Conservation (phyloP, 2,329 filamentous ascomycete species). For the Calonectria hongkongensis region DNA sequence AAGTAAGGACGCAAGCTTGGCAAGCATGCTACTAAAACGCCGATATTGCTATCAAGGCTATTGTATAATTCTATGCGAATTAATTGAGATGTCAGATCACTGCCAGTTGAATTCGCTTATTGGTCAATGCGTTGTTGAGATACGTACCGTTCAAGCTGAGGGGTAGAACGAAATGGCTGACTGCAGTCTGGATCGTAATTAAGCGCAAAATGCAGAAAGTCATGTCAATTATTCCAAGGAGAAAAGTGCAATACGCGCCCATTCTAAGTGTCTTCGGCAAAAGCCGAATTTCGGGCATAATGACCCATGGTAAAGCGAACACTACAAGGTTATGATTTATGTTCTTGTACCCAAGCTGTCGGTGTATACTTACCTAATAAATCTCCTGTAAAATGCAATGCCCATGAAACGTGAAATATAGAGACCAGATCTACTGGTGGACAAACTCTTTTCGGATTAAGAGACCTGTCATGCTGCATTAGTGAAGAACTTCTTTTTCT, state of each 20-base stretch:
- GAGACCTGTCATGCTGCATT: not conserved
- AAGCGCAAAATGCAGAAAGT: not conserved
- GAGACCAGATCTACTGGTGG: not conserved
- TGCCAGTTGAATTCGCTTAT: not conserved
- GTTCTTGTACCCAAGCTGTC: accelerated
- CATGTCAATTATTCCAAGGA: not conserved
- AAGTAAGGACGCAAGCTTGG: not conserved
- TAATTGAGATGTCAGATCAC: not conserved
- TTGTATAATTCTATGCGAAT: not conserved
- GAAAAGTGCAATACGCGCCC: not conserved
- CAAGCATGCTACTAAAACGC: not conserved
- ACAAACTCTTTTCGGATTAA: not conserved
- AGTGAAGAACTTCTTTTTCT: not conserved
- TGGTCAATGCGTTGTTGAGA: not conserved
- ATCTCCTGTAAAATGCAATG: not conserved
- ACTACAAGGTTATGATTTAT: not conserved
- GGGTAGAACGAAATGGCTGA: not conserved
- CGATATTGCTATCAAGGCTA: not conserved
- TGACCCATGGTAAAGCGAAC: not conserved
- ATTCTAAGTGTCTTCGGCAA: not conserved
- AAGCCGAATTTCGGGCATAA: not conserved
- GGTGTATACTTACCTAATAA: not conserved
- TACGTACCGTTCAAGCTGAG: not conserved
- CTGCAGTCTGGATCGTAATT: not conserved
- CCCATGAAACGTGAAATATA: not conserved